Conservation (phyloP, 257 asterid species). For the Jacaranda copaia region DNA sequence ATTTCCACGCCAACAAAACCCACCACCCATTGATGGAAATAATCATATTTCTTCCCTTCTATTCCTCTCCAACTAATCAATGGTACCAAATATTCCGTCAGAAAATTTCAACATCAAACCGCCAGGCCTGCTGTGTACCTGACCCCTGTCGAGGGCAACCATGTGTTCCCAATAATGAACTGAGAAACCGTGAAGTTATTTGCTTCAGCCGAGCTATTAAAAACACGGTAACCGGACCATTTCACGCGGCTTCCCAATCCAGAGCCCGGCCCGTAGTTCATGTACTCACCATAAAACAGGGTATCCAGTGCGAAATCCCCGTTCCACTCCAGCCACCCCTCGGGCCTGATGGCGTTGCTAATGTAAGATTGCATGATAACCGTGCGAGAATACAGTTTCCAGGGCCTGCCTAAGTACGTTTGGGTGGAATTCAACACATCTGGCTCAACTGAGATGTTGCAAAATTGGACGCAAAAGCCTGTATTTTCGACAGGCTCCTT, state of each 20-base stretch:
- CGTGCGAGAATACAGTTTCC: conserved; percentile 66
- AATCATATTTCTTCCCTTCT: background rate
- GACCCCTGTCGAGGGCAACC: conserved; percentile 67
- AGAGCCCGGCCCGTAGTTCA: conserved; percentile 68
- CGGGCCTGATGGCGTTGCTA: conserved; percentile 47
- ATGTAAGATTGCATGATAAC: conserved; percentile 64
- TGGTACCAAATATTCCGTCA: too few relatives aligned
- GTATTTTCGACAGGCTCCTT: conserved; percentile 42
- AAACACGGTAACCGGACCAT: conserved; percentile 65
- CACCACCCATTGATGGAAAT: background rate
- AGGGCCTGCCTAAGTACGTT: conserved; percentile 73
- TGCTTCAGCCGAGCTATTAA: conserved; percentile 51
- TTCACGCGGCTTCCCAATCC: conserved; percentile 56
- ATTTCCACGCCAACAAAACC: background rate
- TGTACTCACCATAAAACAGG: conserved; percentile 60
- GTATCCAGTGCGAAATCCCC: conserved; percentile 51
- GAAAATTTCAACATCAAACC: background rate
- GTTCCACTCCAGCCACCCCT: conserved; percentile 76
- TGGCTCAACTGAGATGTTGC: conserved; percentile 52
- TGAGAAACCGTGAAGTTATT: conserved; percentile 53
- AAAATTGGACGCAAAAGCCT: conserved; percentile 69
- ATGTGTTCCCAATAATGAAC: conserved; percentile 55
- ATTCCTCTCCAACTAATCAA: background rate
- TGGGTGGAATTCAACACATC: conserved; percentile 43
- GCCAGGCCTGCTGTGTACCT: conserved; percentile 50